Evolutionary conservation across 2,329 filamentous ascomycete genomes (phyloP).

Genomic region (Penicillium sp.): DNA sequence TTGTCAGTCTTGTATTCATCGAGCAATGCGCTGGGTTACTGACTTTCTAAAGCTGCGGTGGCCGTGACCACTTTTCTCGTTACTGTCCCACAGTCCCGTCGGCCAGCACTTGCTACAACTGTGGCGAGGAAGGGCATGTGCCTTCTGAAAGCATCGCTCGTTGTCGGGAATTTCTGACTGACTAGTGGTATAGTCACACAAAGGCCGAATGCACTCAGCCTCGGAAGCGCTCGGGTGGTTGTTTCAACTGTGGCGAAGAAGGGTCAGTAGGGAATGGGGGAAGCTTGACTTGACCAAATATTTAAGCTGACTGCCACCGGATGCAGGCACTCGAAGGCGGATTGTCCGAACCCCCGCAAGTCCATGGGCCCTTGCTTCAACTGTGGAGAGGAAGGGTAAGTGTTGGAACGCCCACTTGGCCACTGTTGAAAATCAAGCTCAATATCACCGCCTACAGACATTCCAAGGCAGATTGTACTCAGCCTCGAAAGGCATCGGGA

Average conservation of each 20-base stretch:
- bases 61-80: constrained; percentile 38
- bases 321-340: constrained; percentile 42
- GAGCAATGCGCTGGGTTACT: constrained; percentile 2
- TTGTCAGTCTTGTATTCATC: constrained; percentile 30
- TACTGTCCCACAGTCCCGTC: constrained; percentile 41
- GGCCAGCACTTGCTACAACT: constrained; percentile 10
- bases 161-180: no score
- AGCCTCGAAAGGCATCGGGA: neutral
- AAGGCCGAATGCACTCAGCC: neutral
- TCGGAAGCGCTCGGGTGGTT: neutral
- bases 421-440: no score
- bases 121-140: constrained; percentile 14
- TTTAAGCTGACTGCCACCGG: constrained; percentile 3
- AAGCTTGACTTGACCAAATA: neutral
- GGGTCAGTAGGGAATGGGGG: neutral
- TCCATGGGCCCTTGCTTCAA: constrained; percentile 10
- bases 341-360: constrained; percentile 44
- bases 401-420: neutral
- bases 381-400: constrained; percentile 16
- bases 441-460: no score
- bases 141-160: no score
- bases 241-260: constrained; percentile 8
- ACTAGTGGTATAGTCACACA: no score
- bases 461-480: no score
- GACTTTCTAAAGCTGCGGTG: constrained; percentile 33